A percentile compares a stretch with the other conserved stretches of the same genome.
phyloP scores from a whole-genome alignment of 2,329 filamentous ascomycete species.

The Mycogone perniciosa region DNA sequence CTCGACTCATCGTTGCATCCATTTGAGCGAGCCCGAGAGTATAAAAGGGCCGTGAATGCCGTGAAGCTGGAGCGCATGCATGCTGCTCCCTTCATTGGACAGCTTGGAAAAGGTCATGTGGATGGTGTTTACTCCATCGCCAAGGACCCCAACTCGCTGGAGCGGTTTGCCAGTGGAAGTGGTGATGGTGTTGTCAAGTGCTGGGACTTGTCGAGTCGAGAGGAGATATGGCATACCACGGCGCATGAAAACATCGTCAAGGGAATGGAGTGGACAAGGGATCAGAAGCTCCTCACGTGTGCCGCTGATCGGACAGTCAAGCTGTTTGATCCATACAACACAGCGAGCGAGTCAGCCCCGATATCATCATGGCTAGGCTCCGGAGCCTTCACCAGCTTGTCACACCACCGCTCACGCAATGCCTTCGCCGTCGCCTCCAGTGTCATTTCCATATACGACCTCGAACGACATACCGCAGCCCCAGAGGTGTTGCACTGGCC shows the following conservation, averaged over 20 bases:
- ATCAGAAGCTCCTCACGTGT: conserved; percentile 79
- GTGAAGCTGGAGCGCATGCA: conserved; percentile 94
- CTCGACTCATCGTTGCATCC: conserved; percentile 82
- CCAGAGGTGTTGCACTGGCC: conserved; percentile 84
- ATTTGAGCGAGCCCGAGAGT: conserved; percentile 82
- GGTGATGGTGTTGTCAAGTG: conserved; percentile 93
- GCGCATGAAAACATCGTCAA: conserved; percentile 95
- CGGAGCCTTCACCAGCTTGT: conserved; percentile 75
- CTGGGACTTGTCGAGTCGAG: conserved; percentile 68
- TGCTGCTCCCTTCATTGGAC: conserved; percentile 64
- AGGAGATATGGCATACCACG: conserved; percentile 69
- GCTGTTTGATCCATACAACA: conserved; percentile 83
- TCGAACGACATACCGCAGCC: conserved; percentile 71
- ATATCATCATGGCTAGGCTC: conserved; percentile 78
- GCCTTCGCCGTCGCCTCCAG: conserved; percentile 75
- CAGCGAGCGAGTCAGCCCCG: conserved; percentile 60
- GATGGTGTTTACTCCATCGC: conserved; percentile 77
- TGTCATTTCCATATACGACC: conserved; percentile 81
- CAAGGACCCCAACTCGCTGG: conserved; percentile 69
- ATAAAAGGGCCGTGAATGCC: conserved; percentile 57
- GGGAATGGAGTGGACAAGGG: conserved; percentile 80
- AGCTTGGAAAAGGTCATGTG: conserved; percentile 85
- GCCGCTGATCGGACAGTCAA: conserved; percentile 83
- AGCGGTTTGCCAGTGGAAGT: conserved; percentile 73
- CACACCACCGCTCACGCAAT: conserved; percentile 72